Evolutionary conservation across 163 green algal genomes (phyloP).

Genomic region (Chlorella variabilis): DNA sequence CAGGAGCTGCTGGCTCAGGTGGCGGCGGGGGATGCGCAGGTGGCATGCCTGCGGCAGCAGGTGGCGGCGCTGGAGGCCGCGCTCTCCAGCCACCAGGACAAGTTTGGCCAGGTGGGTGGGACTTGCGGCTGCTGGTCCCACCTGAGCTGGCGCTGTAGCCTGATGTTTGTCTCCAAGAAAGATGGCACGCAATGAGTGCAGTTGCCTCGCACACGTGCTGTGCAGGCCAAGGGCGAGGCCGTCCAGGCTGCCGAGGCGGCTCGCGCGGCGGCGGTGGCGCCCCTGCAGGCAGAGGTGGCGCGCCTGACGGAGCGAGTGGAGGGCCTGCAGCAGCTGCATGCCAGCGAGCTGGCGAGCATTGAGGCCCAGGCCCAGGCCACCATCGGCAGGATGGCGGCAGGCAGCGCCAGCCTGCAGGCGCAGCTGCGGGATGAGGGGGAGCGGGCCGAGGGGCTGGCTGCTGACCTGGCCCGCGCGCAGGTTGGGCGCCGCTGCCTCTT

Average conservation of each 20-base stretch:
- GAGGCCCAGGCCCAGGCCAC: background rate
- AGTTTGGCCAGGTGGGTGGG: background rate
- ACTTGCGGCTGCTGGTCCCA: too few species aligned
- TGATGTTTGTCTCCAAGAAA: background rate
- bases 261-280: conserved; percentile 16
- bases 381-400: background rate
- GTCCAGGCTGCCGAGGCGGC: conserved; percentile 10
- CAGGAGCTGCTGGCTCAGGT: conserved; percentile 4
- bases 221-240: conserved; percentile 31
- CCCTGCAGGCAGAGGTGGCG: conserved; percentile 22
- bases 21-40: conserved; percentile 1
- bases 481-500: background rate
- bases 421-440: conserved; percentile 1
- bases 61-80: conserved; percentile 22
- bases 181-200: too few species aligned
- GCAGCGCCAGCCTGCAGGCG: background rate
- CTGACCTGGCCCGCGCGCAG: background rate
- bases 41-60: conserved; percentile 8
- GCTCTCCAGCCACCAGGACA: background rate
- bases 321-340: conserved; percentile 15
- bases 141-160: too few species aligned
- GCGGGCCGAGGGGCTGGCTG: conserved; percentile 1
- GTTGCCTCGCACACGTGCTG: too few species aligned
- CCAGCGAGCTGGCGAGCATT: conserved; percentile 1
- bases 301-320: conserved; percentile 10